These are phyloP conservation scores for Mycena sanguinolenta DNA, from an alignment of 768 basidiomycete species.

Conservation along the genomic window DNA sequence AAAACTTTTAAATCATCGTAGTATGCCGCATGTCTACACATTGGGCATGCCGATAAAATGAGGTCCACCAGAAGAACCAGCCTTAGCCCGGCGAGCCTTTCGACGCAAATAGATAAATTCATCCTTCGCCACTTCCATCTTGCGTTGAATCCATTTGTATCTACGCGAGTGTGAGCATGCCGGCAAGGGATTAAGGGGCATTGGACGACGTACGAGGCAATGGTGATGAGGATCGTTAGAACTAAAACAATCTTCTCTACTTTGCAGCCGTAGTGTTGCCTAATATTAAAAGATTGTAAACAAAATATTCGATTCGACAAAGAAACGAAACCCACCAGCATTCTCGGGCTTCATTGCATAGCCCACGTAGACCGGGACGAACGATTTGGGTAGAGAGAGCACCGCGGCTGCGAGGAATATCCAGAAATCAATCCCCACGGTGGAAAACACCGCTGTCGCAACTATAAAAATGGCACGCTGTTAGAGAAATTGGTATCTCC, in stretches of 20 bases:
- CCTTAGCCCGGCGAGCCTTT: conserved; percentile 69
- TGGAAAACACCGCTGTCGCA: conserved; percentile 88
- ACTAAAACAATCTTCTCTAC: conserved; percentile 77
- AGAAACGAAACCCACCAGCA: conserved; percentile 46
- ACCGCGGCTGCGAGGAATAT: conserved; percentile 84
- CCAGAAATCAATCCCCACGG: conserved; percentile 87
- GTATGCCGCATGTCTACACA: background rate
- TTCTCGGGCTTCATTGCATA: conserved; percentile 72
- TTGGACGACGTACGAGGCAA: conserved; percentile 78
- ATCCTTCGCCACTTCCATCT: conserved; percentile 72
- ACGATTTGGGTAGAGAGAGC: conserved; percentile 89
- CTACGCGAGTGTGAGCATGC: background rate
- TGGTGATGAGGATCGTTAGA: conserved; percentile 77
- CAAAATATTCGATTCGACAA: conserved; percentile 47
- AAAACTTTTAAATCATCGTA: background rate
- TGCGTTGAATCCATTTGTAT: conserved; percentile 3
- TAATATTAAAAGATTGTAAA: background rate
- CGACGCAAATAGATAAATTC: conserved; percentile 73
- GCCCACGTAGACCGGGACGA: conserved; percentile 91
- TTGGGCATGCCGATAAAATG: background rate
- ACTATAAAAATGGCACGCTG: no score
- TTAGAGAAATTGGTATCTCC: background rate
- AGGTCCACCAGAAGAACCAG: background rate
- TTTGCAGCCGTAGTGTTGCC: conserved; percentile 54
- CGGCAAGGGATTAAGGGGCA: no score